A percentile compares a stretch with the other conserved stretches of the same genome.
Conservation (phyloP, 768 basidiomycete species). For the Pilatotrama ljubarskyi region DNA sequence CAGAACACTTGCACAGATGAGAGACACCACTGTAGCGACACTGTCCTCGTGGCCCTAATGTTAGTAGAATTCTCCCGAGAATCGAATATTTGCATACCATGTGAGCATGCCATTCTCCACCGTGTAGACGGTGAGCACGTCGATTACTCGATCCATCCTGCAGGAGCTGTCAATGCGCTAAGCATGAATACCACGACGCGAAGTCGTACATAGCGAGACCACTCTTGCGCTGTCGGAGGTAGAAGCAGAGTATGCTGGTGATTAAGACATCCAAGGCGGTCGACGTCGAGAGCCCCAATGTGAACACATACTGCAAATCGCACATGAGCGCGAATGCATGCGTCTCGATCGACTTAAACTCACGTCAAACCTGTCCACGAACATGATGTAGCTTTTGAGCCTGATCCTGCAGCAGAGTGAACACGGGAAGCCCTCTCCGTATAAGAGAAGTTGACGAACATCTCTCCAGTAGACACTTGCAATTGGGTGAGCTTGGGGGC, state of each 20-base stretch:
- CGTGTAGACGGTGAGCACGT: conserved; percentile 27
- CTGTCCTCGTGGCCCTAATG: conserved; percentile 5
- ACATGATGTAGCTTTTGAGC: conserved; percentile 11
- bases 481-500: too few relatives aligned
- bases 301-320: conserved; percentile 27
- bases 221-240: conserved; percentile 21
- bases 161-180: too few relatives aligned
- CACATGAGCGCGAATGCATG: background rate
- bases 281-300: conserved; percentile 25
- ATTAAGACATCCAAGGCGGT: conserved; percentile 26
- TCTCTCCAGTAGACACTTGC: conserved; percentile 19
- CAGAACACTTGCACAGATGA: conserved; percentile 25
- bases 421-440: too few relatives aligned
- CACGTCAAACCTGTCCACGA: conserved; percentile 14
- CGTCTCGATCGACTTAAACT: background rate
- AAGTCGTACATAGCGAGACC: conserved; percentile 16
- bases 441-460: too few relatives aligned
- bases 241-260: conserved; percentile 23
- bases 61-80: too few relatives aligned
- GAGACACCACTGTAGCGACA: conserved; percentile 22
- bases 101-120: conserved; percentile 28
- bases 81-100: conserved; percentile 16
- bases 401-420: conserved; percentile 9
- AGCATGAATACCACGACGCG: too few relatives aligned
- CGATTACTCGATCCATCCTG: conserved; percentile 28